Percentiles rank a stretch among this genome's conserved stretches.
phyloP scores from a whole-genome alignment of 2,329 filamentous ascomycete species.

The Fusarium ambrosium region DNA sequence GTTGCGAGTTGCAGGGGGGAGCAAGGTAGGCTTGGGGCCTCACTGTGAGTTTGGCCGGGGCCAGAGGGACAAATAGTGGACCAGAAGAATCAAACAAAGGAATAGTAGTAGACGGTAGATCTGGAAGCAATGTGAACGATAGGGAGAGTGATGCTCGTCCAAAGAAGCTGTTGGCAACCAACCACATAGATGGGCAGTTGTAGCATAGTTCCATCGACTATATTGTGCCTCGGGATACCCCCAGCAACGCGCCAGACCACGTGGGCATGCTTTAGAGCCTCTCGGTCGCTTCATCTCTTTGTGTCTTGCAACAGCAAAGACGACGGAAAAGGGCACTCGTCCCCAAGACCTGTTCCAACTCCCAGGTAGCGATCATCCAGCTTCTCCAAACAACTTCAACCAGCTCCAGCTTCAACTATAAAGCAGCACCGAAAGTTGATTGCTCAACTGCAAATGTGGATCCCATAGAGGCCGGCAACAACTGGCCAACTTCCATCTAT shows the following conservation, averaged over 20 bases:
- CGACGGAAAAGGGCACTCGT: background rate
- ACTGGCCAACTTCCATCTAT: background rate
- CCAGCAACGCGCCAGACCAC: background rate
- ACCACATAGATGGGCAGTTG: background rate
- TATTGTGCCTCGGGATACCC: background rate
- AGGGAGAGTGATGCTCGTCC: background rate
- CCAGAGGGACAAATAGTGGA: background rate
- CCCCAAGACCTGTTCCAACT: background rate
- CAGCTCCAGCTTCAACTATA: slow-evolving; percentile 5
- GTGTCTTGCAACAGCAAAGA: background rate
- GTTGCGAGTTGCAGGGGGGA: background rate
- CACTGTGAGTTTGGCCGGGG: slow-evolving; percentile 17
- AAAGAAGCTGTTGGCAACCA: background rate
- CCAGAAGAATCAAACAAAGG: slow-evolving; percentile 40
- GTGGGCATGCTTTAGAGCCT: background rate
- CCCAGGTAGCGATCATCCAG: background rate
- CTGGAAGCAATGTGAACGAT: background rate
- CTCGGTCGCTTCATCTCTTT: background rate
- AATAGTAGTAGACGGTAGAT: background rate
- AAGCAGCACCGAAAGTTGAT: background rate
- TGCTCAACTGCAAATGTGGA: background rate
- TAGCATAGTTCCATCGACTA: background rate
- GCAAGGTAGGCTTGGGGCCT: background rate
- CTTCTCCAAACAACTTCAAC: background rate
- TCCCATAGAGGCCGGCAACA: background rate